phyloP scores from a whole-genome alignment of 2,329 filamentous ascomycete species.

The Fusarium fujikuroi region DNA sequence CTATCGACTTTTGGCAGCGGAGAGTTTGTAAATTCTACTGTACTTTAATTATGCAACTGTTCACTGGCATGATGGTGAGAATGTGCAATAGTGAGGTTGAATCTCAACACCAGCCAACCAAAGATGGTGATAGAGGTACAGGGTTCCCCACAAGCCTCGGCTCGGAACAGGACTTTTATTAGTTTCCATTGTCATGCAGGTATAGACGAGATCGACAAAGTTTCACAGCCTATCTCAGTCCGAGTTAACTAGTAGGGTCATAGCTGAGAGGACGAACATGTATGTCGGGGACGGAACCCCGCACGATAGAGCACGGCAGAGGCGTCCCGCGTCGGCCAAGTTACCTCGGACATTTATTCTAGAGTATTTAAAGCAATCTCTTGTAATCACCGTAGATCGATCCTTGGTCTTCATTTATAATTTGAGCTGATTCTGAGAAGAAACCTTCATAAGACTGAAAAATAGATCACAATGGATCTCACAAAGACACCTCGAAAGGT shows the following conservation, averaged over 20 bases:
- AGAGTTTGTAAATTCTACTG: not conserved
- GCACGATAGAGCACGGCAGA: slow-evolving; percentile 24
- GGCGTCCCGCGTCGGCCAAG: slow-evolving; percentile 3
- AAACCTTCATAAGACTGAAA: not conserved
- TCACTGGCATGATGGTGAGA: not conserved
- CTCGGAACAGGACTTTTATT: not conserved
- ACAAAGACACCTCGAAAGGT: slow-evolving; percentile 66
- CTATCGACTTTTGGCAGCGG: not conserved
- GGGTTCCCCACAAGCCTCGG: slow-evolving; percentile 28
- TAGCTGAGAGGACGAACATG: slow-evolving; percentile 2
- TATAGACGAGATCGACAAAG: slow-evolving; percentile 22
- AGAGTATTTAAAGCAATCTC: slow-evolving; percentile 3
- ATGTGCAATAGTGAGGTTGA: not conserved
- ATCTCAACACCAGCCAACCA: not conserved
- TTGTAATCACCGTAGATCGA: not conserved
- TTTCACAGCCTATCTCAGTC: slow-evolving; percentile 1
- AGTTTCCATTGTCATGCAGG: not conserved
- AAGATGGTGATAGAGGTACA: not conserved
- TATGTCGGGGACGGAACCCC: slow-evolving; percentile 29
- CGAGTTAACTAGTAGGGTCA: not conserved
- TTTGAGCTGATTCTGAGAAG: not conserved
- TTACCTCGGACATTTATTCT: slow-evolving; percentile 33
- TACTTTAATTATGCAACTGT: not conserved
- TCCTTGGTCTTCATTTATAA: not conserved
- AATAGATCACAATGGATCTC: slow-evolving; percentile 44